Evolutionary conservation across 108 stramenopile species (phyloP), one percentile per base, ranked within the genome.

Genomic region (Schizochytrium sp.): DNA sequence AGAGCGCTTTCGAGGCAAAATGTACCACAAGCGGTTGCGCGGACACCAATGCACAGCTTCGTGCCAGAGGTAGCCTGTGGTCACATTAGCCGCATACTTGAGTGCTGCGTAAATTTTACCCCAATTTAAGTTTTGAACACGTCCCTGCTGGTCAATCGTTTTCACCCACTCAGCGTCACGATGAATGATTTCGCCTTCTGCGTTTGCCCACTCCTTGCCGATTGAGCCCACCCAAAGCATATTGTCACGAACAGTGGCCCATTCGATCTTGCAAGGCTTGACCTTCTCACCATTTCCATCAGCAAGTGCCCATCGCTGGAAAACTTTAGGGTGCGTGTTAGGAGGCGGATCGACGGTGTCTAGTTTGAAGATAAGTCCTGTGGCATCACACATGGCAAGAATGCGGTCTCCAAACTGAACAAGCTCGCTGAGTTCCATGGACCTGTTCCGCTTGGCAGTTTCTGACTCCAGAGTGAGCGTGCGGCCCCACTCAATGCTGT

Each of bases 341-440:
- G 53, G 56, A 3, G 46, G 13, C 4, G 59, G 88, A 4, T 61
- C 49, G 76, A 83, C 50, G 3, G 76, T 83, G 28, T 83, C 76
- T 17, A 89, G 40, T 42, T 89, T 89, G 88, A 89, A 89, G n/a
- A 89, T 88, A 40, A 89, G 73, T 19, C 89, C 89, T 8, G 89
- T 89, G 3, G 40, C n/a, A 46, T 89, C 89, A 3, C 89, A 89
- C 72, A 89, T 47, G 49, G 87, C 89, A 47, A 87, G 45, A 4
- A 89, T 17, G 2, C 44, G 87, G 76, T 89, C 47, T 7, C 57
- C 72, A 44, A 83, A 87, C 49, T 38, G 50, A 12, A 89, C 59
- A 38, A 89, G 89, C 49, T 89, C 89, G 47, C 47, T 53, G 4
- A 89, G 89, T 76, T 89, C 89, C 89, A 89, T 89, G 46, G 76